Evolutionary conservation across 1,284 basidiomycete species (phyloP).

Genomic region (Cystobasidiaceae sp.): DNA sequence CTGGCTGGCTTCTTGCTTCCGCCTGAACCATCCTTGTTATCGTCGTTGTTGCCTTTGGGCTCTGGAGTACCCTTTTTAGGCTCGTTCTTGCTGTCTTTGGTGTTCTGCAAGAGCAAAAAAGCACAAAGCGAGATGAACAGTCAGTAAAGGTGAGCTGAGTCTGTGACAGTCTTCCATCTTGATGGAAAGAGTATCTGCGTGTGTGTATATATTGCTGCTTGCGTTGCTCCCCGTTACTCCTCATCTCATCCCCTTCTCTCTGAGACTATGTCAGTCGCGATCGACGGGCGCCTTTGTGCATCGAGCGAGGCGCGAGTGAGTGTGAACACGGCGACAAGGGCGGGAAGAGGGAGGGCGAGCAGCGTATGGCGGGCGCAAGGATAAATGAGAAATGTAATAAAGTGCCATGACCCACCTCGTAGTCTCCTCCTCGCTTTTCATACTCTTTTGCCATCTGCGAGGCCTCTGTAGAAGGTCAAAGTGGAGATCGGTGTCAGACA

Average conservation of each 20-base stretch:
- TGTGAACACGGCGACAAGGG: not conserved
- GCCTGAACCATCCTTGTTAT: slow-evolving; percentile 32
- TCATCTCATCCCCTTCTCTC: too few relatives aligned
- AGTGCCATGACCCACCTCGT: slow-evolving; percentile 39
- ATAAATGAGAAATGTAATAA: not conserved
- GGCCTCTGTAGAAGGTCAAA: slow-evolving; percentile 36
- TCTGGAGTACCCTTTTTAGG: slow-evolving; percentile 48
- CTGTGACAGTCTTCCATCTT: too few relatives aligned
- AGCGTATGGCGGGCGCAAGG: not conserved
- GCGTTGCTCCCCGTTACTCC: too few relatives aligned
- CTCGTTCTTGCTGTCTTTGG: slow-evolving; percentile 49
- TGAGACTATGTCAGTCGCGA: too few relatives aligned
- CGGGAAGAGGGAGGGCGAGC: not conserved
- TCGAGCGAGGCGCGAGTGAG: not conserved
- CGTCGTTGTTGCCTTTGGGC: slow-evolving; percentile 44
- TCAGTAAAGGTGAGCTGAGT: too few relatives aligned
- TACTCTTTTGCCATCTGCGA: slow-evolving; percentile 49
- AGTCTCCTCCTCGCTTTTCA: slow-evolving; percentile 48
- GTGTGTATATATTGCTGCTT: not conserved
- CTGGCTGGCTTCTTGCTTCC: slow-evolving; percentile 20
- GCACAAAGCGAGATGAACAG: not conserved
- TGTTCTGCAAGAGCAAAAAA: slow-evolving; percentile 36
- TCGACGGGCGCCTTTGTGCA: too few relatives aligned
- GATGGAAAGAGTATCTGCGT: too few relatives aligned
- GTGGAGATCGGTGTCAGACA: not conserved